Evolutionary conservation across 108 stramenopile genomes (phyloP).

Genomic region (Cylindrotheca closterium): DNA sequence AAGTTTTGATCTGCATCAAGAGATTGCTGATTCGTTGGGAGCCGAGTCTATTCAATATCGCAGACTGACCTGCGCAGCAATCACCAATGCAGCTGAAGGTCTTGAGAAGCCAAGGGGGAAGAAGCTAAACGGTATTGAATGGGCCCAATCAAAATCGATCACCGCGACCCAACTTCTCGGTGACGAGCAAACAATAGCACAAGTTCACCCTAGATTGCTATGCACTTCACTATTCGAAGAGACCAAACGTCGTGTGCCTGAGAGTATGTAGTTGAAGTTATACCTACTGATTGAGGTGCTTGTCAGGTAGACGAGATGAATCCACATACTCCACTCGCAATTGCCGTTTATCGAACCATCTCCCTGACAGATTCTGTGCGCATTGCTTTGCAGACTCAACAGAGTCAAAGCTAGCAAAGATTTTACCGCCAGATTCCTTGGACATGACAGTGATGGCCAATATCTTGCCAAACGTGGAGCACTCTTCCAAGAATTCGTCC

Average conservation of each 20-base stretch:
- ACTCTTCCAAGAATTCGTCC: conserved; percentile 89
- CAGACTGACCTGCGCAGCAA: conserved; percentile 51
- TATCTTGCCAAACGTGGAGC: conserved; percentile 86
- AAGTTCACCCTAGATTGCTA: conserved; percentile 68
- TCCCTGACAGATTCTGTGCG: conserved; percentile 87
- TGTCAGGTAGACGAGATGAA: too few relatives aligned
- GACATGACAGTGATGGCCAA: conserved; percentile 64
- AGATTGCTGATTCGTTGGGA: conserved; percentile 56
- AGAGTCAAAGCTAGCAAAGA: conserved; percentile 81
- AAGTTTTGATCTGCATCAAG: conserved; percentile 68
- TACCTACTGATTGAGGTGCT: background rate
- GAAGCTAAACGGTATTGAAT: conserved; percentile 50
- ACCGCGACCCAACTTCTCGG: conserved; percentile 31
- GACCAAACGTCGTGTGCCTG: conserved; percentile 11
- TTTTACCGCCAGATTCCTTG: conserved; percentile 87
- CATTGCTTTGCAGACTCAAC: conserved; percentile 65
- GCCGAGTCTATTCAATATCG: conserved; percentile 51
- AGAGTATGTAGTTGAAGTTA: too few relatives aligned
- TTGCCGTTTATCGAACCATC: conserved; percentile 94
- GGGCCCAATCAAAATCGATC: conserved; percentile 36
- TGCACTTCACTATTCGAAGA: conserved; percentile 43
- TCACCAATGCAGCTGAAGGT: conserved; percentile 23
- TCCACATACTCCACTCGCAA: conserved; percentile 80
- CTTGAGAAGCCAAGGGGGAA: conserved; percentile 25
- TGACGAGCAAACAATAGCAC: conserved; percentile 63